These are phyloP conservation scores for Closterium sp. DNA, from an alignment of 139 green algal genomes.

Conservation along the genomic window DNA sequence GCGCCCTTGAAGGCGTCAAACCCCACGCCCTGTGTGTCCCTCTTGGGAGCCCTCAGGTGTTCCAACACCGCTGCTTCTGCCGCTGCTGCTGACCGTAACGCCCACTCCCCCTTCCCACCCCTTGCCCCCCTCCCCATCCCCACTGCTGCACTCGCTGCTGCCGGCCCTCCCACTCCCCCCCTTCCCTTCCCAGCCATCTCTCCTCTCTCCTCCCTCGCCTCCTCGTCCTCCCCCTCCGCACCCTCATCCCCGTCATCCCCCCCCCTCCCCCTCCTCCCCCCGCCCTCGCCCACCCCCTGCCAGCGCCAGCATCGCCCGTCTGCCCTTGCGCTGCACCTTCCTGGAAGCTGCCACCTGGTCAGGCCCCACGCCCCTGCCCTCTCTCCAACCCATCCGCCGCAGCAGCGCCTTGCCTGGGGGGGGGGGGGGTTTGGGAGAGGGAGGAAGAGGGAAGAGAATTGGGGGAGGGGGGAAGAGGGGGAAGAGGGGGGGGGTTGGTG, in stretches of 20 bases:
- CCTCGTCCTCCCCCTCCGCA: background rate
- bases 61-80: constrained; percentile 69
- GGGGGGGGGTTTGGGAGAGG: background rate
- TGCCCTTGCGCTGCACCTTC: background rate
- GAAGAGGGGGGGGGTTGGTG: background rate
- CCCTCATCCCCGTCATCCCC: background rate
- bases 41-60: constrained; percentile 76
- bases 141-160: too few relatives aligned
- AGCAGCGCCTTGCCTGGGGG: constrained; percentile 78
- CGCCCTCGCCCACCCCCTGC: background rate
- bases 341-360: background rate
- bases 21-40: constrained; percentile 80
- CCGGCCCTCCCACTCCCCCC: background rate
- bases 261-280: background rate
- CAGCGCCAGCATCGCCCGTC: constrained; percentile 15
- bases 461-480: background rate
- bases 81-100: constrained; percentile 57
- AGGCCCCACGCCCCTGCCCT: constrained; percentile 55
- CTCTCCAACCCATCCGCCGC: constrained; percentile 89
- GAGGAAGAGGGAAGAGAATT: background rate
- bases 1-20: constrained; percentile 87
- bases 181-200: background rate
- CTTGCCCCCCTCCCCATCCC: too few relatives aligned
- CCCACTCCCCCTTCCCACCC: background rate
- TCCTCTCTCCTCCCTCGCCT: background rate